A percentile compares a stretch with the other conserved stretches of the same genome.
Conservation (phyloP, 495 filamentous ascomycete species). For the Umbilicaria muhlenbergii region DNA sequence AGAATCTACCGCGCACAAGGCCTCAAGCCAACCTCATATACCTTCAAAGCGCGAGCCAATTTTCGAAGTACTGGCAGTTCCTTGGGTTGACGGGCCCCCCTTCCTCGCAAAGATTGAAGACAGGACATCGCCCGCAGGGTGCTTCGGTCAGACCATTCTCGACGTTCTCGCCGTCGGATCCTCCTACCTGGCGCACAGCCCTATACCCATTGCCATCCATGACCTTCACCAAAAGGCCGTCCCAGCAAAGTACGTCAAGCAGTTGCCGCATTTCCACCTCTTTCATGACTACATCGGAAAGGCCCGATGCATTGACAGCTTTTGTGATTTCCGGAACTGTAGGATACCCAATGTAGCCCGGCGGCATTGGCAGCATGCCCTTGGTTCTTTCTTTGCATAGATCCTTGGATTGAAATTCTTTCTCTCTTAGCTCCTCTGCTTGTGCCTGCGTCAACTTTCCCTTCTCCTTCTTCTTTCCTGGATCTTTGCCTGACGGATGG, state of each 20-base stretch:
- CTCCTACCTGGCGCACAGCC: slow-evolving; percentile 25
- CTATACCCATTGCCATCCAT: slow-evolving; percentile 35
- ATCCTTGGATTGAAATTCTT: slow-evolving; percentile 4
- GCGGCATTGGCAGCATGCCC: slow-evolving; percentile 43
- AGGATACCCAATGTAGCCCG: slow-evolving; percentile 58
- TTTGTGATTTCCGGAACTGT: slow-evolving; percentile 55
- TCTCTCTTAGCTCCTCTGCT: slow-evolving; percentile 7
- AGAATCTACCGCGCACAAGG: neutral
- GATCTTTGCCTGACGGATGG: slow-evolving; percentile 13
- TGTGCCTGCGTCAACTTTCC: slow-evolving; percentile 3
- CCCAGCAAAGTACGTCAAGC: slow-evolving; percentile 71
- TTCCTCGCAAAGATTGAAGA: slow-evolving; percentile 82
- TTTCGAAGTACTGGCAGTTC: slow-evolving; percentile 79
- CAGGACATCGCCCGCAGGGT: slow-evolving; percentile 84
- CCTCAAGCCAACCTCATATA: neutral
- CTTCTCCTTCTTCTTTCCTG: slow-evolving; percentile 1
- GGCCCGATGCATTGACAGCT: slow-evolving; percentile 53
- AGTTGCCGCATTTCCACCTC: slow-evolving; percentile 65
- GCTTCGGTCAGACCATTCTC: slow-evolving; percentile 66
- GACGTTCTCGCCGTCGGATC: slow-evolving; percentile 17
- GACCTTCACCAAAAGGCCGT: slow-evolving; percentile 46
- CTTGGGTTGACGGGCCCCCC: slow-evolving; percentile 77
- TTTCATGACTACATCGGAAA: slow-evolving; percentile 25
- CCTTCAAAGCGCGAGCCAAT: slow-evolving; percentile 42
- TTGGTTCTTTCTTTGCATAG: neutral